Evolutionary conservation across 768 basidiomycete genomes (phyloP), one percentile per base, ranked within the genome.

Genomic region (Royoungia palumana): DNA sequence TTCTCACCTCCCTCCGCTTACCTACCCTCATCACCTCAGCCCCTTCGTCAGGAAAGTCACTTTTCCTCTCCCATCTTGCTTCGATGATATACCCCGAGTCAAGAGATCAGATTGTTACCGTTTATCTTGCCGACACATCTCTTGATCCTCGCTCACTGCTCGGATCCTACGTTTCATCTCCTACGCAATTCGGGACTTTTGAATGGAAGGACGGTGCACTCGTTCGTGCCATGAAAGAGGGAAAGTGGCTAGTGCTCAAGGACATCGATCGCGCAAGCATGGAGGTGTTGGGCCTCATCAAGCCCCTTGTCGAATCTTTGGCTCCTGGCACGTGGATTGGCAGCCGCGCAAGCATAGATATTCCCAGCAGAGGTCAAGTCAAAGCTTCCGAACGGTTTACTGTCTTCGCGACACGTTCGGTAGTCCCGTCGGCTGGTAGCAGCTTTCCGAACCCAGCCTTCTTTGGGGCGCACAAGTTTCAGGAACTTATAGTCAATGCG

Each of bases 201-300:
- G 91, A 95, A 57, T 99, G 94, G 90, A 90, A 87, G 68, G 94
- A 97, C 54, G 96, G 96, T 6, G 85, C 94, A 0, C 75, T 99
- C 30, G 84, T 94, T 10, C 86, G 89, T 34, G 86, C 94, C 1
- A 85, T 98, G 78, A 77, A 82, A 35, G 85, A 90, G 59, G 96
- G 96, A 3, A 81, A 82, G 62, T 97, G 94, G 94, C 75, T 98
- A 3, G 82, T 98, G 10, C 78, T 99, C 39, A 85, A 96, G 62
- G 92, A 97, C 62, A 81, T 97, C 35, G 96, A 99, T 67, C 79
- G 85, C 40, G 95, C 86, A 16, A 90, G 89, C 54, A 84, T 75
- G 51, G 96, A 99, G 61, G 86, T 98, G 4, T 78, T 98, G 5
- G 90, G 89, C 0, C 79, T 90, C 41, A 75, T 98, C 57, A 86